phyloP scores from a whole-genome alignment of 1,284 basidiomycete genomes.

The Microbotryum intermedium region DNA sequence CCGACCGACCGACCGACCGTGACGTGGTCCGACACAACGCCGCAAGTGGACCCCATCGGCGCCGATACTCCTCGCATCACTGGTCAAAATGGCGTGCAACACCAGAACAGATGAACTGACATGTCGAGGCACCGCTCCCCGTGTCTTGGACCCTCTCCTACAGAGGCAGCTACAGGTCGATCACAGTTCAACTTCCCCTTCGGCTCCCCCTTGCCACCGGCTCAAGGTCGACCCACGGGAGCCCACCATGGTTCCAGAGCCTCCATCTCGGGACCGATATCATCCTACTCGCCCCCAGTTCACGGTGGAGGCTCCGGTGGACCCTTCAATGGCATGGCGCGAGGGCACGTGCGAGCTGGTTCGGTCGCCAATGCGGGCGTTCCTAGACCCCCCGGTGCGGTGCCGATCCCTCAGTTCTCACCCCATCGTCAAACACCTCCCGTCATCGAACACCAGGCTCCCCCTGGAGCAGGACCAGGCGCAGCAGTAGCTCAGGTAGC shows the following conservation, averaged over 20 bases:
- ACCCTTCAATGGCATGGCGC: no score
- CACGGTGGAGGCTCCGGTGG: background rate
- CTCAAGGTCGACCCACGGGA: constrained; percentile 18
- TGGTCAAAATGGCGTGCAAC: background rate
- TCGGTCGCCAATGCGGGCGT: no score
- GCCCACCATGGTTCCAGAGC: constrained; percentile 31
- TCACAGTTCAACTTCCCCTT: constrained; percentile 39
- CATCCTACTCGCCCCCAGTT: constrained; percentile 26
- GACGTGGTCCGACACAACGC: background rate
- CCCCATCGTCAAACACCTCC: background rate
- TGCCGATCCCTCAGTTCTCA: background rate
- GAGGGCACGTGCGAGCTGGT: no score
- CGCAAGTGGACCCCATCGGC: background rate
- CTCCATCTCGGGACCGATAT: constrained; percentile 36
- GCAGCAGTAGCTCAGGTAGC: no score
- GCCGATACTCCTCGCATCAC: background rate
- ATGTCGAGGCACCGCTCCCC: no score
- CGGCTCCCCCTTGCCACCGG: constrained; percentile 13
- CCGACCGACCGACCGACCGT: no score
- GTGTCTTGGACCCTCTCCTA: background rate
- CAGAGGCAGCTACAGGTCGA: constrained; percentile 38
- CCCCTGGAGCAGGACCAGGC: background rate
- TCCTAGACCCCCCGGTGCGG: no score
- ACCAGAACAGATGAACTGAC: background rate
- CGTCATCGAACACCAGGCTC: background rate